phyloP scores from a whole-genome alignment of 306 rosid genomes.

The Ceratonia siliqua region DNA sequence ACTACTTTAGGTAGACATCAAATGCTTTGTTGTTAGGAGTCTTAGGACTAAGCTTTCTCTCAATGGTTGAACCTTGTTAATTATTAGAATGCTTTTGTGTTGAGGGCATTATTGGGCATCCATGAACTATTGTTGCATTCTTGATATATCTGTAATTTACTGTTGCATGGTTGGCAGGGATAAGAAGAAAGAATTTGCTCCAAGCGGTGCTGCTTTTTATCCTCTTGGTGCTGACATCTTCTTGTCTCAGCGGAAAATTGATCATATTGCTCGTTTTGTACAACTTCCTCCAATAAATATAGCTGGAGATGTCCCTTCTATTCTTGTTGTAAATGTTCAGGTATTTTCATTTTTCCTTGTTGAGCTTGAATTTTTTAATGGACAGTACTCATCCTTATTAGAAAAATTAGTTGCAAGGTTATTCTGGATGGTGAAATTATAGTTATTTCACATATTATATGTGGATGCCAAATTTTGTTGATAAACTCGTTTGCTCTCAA shows the following conservation, averaged over 20 bases:
- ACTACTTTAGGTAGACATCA: constrained; percentile 64
- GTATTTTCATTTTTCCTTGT: constrained; percentile 36
- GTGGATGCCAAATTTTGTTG: not conserved
- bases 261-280: constrained; percentile 90
- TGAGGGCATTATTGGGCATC: not conserved
- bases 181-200: constrained; percentile 89
- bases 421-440: not conserved
- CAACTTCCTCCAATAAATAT: constrained; percentile 73
- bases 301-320: constrained; percentile 73
- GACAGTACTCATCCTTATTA: constrained; percentile 13
- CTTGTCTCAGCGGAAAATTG: constrained; percentile 72
- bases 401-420: constrained; percentile 3
- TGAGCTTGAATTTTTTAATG: constrained; percentile 12
- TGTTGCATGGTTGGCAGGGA: constrained; percentile 64
- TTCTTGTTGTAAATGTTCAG: constrained; percentile 90
- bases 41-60: constrained; percentile 6
- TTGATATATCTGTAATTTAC: constrained; percentile 20
- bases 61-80: constrained; percentile 11
- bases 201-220: constrained; percentile 71
- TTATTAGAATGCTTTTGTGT: constrained; percentile 19
- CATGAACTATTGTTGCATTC: not conserved
- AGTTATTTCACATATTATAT: not conserved
- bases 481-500: not conserved
- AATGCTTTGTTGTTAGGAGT: not conserved
- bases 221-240: constrained; percentile 88